Base-by-base conservation (phyloP, 108 stramenopile species). In the Nannochloropsis gaditana region DNA sequence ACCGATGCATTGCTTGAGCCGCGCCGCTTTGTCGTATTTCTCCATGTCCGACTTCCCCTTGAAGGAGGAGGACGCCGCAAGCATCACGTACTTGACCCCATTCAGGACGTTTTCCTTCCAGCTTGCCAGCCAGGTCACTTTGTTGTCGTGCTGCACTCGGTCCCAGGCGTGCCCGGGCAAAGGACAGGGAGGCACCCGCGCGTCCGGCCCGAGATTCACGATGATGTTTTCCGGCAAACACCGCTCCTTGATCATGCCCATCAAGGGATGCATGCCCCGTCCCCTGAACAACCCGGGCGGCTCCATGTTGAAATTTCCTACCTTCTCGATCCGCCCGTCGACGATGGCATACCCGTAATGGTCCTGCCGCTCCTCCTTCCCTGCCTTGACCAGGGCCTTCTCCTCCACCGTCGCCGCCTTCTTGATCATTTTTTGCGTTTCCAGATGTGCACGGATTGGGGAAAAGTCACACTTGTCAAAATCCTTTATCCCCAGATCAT, bases 221-320 rank as follows among this genome's bases (percentile, higher is more conserved):
- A 82, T 86, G 81, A 91, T 86, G 19, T 81, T 21, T 43, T 88
- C 95, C 5, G 98, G 96, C 19, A 85, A 73, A 9, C 96, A 95
- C 15, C 98, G 93, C 79, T 93, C 86, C 90, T 99, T 99, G 85
- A 99, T 86, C 84, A 94, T 96, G 81, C 99, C 99, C 93, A 97
- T 99, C 91, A 96, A 96, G 82, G 99, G 99, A 90, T 99, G 99
- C 84, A 95, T 95, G 42, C 99, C 99, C 41, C 98, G 94, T 31
- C 99, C 99, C 2, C 99, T 94, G 91, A 99, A 99, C 43, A 98
- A 92, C 80, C 96, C 95, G 15, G 99, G 99, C 3, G 97, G 99
- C 93, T 99, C 99, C 80, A 93, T 90, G 83, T 81, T 93, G 82
- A 84, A 92, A 83, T 93, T 93, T 11, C 93, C 93, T 5, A 91